Conservation (phyloP, 176 grass and related monocot genomes). For the Cenchrus purpureus region DNA sequence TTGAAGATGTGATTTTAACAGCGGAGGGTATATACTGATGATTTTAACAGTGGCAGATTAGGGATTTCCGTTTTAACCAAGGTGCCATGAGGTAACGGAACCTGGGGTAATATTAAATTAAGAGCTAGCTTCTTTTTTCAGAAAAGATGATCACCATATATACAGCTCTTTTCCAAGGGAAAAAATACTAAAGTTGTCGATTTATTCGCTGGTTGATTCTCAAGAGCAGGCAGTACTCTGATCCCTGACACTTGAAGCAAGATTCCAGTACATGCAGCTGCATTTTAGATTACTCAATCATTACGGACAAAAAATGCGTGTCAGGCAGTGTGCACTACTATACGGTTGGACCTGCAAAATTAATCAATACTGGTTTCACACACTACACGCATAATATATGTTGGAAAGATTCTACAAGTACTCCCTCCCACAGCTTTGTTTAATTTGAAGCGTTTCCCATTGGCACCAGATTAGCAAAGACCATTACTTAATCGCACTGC, state of each 20-base stretch:
- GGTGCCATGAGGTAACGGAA: no score
- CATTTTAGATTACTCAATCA: slow-evolving; percentile 17
- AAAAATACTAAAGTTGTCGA: background rate
- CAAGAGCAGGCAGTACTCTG: background rate
- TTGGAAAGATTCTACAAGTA: slow-evolving; percentile 53
- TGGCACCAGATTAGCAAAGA: slow-evolving; percentile 36
- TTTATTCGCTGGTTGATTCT: slow-evolving; percentile 2
- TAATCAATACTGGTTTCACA: background rate
- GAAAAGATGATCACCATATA: background rate
- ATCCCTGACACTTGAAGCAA: background rate
- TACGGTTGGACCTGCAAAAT: background rate
- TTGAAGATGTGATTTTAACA: no score
- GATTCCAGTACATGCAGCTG: background rate
- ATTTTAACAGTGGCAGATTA: no score
- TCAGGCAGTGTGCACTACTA: background rate
- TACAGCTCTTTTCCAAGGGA: background rate
- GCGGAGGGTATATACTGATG: no score
- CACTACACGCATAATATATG: background rate
- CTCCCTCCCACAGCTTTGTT: slow-evolving; percentile 20
- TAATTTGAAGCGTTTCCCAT: slow-evolving; percentile 47
- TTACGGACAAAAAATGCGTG: background rate
- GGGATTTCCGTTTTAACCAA: no score
- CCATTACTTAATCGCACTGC: slow-evolving; percentile 30
- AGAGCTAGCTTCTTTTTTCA: background rate
- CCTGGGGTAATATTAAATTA: no score